A percentile compares a stretch with the other conserved stretches of the same genome.
Evolutionary conservation across 208 protist species (phyloP).

Genomic region (Trypanosomatidae sp.): DNA sequence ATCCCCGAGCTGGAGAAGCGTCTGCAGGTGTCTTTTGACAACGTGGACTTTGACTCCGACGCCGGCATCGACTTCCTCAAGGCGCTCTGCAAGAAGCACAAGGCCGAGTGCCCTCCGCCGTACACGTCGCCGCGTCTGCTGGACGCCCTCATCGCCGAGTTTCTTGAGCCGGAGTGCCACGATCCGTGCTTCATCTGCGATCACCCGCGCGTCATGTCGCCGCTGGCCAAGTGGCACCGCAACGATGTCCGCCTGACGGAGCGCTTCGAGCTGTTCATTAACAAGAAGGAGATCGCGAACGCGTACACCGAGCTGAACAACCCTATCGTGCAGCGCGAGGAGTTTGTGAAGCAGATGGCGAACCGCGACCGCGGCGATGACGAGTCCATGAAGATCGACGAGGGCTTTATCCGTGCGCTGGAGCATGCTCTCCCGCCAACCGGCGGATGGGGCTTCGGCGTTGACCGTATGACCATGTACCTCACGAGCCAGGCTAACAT

Average conservation of each 20-base stretch:
- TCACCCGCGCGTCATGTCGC: conserved; percentile 99
- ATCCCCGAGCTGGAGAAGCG: conserved; percentile 95
- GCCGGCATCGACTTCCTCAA: conserved; percentile 88
- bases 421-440: conserved; percentile 99
- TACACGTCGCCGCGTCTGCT: conserved; percentile 96
- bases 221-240: conserved; percentile 99
- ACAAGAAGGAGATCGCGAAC: conserved; percentile 98
- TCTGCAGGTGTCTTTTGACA: conserved; percentile 84
- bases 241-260: conserved; percentile 95
- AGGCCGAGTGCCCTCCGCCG: conserved; percentile 94
- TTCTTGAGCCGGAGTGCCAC: conserved; percentile 96
- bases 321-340: conserved; percentile 98
- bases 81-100: conserved; percentile 89
- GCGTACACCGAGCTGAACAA: conserved; percentile 99
- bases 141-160: conserved; percentile 98
- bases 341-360: conserved; percentile 97
- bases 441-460: conserved; percentile 99
- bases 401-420: conserved; percentile 96
- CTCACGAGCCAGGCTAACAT: conserved; percentile 99
- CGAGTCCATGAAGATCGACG: conserved; percentile 98
- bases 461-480: conserved; percentile 99
- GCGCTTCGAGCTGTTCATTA: conserved; percentile 99
- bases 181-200: conserved; percentile 99
- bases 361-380: conserved; percentile 96
- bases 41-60: conserved; percentile 70